A percentile compares a stretch with the other conserved stretches of the same genome.
Conservation (phyloP, 2,329 filamentous ascomycete genomes). For the Aureobasidium sp. region DNA sequence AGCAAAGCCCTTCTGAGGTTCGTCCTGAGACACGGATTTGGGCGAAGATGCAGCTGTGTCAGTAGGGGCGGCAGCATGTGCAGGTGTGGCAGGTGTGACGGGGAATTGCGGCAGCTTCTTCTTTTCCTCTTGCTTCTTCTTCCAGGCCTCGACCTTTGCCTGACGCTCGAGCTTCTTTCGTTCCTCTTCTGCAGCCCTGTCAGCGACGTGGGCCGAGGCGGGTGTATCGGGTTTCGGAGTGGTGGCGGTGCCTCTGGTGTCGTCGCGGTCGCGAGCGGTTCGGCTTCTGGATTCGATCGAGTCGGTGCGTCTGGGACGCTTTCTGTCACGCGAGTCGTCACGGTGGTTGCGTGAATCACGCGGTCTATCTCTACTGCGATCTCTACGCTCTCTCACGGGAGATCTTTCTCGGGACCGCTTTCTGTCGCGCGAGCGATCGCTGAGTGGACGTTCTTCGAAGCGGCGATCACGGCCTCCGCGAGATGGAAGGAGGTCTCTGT, state of each 20-base stretch:
- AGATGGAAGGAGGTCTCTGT: constrained; percentile 52
- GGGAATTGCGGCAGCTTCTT: constrained; percentile 46
- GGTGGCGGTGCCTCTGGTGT: constrained; percentile 44
- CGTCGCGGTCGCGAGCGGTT: constrained; percentile 50
- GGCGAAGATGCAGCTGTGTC: constrained; percentile 12
- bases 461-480: constrained; percentile 47
- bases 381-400: constrained; percentile 18
- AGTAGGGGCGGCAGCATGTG: constrained; percentile 18
- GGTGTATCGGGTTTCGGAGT: constrained; percentile 32
- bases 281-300: constrained; percentile 62
- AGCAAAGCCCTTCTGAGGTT: constrained; percentile 53
- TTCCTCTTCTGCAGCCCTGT: constrained; percentile 53
- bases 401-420: constrained; percentile 55
- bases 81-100: constrained; percentile 7
- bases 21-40: constrained; percentile 17
- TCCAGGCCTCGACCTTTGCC: constrained; percentile 82
- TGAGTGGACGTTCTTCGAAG: constrained; percentile 29
- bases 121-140: constrained; percentile 74
- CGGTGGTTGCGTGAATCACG: constrained; percentile 64
- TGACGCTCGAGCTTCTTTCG: constrained; percentile 59
- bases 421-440: constrained; percentile 57
- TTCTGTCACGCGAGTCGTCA: constrained; percentile 63
- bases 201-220: constrained; percentile 16
- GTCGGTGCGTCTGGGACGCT: constrained; percentile 55
- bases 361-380: constrained; percentile 55